Conservation (phyloP, 2,329 filamentous ascomycete species). For the Xylariaceae sp. region DNA sequence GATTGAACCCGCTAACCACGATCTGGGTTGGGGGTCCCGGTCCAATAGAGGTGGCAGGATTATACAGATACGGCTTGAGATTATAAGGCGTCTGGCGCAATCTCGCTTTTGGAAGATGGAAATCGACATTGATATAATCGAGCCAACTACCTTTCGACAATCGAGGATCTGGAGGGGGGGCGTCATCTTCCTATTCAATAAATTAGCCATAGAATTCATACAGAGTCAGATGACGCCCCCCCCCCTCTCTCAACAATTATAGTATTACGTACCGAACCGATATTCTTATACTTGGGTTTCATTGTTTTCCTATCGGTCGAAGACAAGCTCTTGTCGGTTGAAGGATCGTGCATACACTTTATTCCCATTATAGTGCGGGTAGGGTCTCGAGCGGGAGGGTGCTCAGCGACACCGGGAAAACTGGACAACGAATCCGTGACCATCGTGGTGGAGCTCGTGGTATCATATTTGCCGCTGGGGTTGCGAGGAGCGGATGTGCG, state of each 20-base stretch:
- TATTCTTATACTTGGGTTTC: slow-evolving; percentile 65
- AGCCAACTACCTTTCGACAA: slow-evolving; percentile 68
- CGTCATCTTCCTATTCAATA: slow-evolving; percentile 74
- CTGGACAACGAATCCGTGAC: slow-evolving; percentile 37
- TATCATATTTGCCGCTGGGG: slow-evolving; percentile 43
- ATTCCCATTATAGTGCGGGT: slow-evolving; percentile 56
- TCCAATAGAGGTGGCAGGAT: slow-evolving; percentile 80
- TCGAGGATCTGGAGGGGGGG: slow-evolving; percentile 80
- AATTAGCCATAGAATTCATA: slow-evolving; percentile 60
- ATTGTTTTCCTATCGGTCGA: slow-evolving; percentile 60
- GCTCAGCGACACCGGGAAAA: slow-evolving; percentile 39
- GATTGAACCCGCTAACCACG: slow-evolving; percentile 95
- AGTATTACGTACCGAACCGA: slow-evolving; percentile 66
- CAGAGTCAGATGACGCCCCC: slow-evolving; percentile 65
- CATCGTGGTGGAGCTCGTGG: slow-evolving; percentile 32
- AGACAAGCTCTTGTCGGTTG: slow-evolving; percentile 42
- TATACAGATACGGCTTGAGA: slow-evolving; percentile 79
- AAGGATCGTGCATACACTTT: slow-evolving; percentile 64
- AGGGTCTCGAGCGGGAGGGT: slow-evolving; percentile 61
- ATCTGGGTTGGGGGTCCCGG: slow-evolving; percentile 89
- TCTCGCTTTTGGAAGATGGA: slow-evolving; percentile 71
- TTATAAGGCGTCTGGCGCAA: slow-evolving; percentile 75
- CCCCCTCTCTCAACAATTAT: slow-evolving; percentile 41
- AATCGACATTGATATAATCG: slow-evolving; percentile 70
- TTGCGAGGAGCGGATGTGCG: slow-evolving; percentile 57